phyloP scores from a whole-genome alignment of 352 stramenopile species.

The Globisporangium acanthophoron region DNA sequence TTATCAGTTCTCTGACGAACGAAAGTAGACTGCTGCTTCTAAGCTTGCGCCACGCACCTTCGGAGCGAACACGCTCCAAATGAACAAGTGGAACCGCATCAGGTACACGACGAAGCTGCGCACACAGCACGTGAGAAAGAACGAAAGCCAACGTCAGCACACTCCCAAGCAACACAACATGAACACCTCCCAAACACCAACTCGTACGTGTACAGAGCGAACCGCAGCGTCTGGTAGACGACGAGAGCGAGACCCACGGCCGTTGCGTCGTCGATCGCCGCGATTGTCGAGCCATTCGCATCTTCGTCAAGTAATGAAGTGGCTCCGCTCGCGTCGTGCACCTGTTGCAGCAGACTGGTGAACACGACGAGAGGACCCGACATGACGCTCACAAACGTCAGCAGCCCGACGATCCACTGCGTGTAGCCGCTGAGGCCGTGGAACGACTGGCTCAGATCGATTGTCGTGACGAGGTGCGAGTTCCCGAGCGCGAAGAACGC shows the following conservation, averaged over 20 bases:
- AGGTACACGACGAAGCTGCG: slow-evolving; percentile 74
- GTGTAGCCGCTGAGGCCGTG: slow-evolving; percentile 75
- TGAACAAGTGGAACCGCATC: slow-evolving; percentile 89
- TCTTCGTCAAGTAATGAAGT: neutral
- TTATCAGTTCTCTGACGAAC: too few species aligned
- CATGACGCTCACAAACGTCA: slow-evolving; percentile 76
- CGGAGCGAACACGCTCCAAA: slow-evolving; percentile 88
- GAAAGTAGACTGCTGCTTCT: too few species aligned
- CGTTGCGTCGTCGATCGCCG: neutral
- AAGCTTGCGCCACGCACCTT: slow-evolving; percentile 39
- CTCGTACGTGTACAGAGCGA: slow-evolving; percentile 62
- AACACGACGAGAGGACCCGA: slow-evolving; percentile 68
- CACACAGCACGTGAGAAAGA: slow-evolving; percentile 2
- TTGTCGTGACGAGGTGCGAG: slow-evolving; percentile 85
- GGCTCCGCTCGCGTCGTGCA: neutral
- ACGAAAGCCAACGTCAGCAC: neutral
- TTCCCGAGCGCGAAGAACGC: slow-evolving; percentile 85
- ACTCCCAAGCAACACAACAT: neutral
- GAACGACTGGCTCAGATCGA: slow-evolving; percentile 88
- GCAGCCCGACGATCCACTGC: slow-evolving; percentile 63
- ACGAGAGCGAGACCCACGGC: slow-evolving; percentile 32
- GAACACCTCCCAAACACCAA: neutral
- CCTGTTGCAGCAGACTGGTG: slow-evolving; percentile 38
- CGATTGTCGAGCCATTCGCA: neutral
- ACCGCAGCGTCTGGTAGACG: slow-evolving; percentile 51